phyloP scores from a whole-genome alignment of 202 grass and related monocot species.

The Digitaria exilis region DNA sequence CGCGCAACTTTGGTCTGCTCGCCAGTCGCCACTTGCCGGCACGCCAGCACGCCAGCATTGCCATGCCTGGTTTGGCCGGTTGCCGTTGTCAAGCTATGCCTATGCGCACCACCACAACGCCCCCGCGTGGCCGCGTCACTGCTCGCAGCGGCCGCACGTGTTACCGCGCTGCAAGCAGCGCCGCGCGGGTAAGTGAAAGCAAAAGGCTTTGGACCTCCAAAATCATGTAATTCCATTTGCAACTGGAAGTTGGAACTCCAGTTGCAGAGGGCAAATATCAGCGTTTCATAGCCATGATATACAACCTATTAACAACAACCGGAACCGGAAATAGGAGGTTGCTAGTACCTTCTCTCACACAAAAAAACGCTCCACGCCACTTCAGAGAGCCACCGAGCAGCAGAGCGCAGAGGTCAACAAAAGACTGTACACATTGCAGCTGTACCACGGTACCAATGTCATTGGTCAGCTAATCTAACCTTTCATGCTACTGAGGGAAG shows the following conservation, averaged over 20 bases:
- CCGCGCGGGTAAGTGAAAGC: background rate
- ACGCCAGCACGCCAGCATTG: no score
- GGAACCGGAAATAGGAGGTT: background rate
- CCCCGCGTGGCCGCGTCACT: no score
- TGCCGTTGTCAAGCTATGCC: no score
- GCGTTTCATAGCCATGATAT: background rate
- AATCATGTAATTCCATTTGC: background rate
- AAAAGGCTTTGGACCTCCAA: background rate
- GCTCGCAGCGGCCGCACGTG: no score
- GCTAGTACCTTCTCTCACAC: background rate
- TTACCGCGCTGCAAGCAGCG: no score
- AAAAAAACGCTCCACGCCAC: background rate
- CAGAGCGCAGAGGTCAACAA: background rate
- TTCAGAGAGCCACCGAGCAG: background rate
- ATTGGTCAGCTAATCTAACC: slow-evolving; percentile 2
- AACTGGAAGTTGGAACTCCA: background rate
- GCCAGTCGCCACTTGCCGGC: no score
- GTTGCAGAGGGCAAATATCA: background rate
- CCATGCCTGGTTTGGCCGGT: no score
- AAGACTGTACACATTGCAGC: background rate
- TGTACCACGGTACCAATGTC: background rate
- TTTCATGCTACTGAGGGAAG: slow-evolving; percentile 22
- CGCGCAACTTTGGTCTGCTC: no score
- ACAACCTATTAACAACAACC: no score
- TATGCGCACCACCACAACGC: no score